Evolutionary conservation across 805 yeast genomes (phyloP), one percentile per base, ranked within the genome.

Genomic region (Candida cerambycidarum): DNA sequence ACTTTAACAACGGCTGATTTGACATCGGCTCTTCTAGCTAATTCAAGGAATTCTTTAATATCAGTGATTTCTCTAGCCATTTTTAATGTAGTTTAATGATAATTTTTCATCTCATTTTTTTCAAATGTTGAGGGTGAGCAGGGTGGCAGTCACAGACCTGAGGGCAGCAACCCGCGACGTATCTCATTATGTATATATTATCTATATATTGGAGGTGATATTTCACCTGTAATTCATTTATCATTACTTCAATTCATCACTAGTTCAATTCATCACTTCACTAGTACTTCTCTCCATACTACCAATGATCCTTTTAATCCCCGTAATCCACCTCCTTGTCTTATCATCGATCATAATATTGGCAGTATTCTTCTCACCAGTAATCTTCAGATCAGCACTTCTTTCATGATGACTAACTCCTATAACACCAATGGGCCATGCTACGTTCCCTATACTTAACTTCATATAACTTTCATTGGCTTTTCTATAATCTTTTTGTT

Each of bases 41-140:
- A 83, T 79, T 88, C 96, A 73, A 93, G 88, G 79, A 93, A 89
- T 78, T 87, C 86, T 78, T 93, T 93, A 80, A 93, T 89, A 75
- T 90, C 97, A 69, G 88, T 87, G 71, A 93, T 85, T 82, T 92
- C 95, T 67, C 68, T 49, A 41, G 43, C 43, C 43, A 41, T 41
- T 18, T 10, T 34, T 11, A 30, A 21, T 38, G 29, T 14, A 9
- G 13, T 4, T 12, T 38, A 17, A 29, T 19, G 28, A 23, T 8
- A 38, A 38, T 17, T 38, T 38, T 38, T 23, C 21, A 35, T 12
- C 15, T 13, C 15, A 36, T n/a, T 29, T 38, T 38, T 38, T 17
- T 3, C 10, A 25, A n/a, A 7, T 25, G 29, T 28, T 25, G 19
- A 23, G 21, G 13, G 27, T 10, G 14, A 2, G 24, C 27, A 13